Conservation (phyloP, 2,329 filamentous ascomycete species). For the Hypoxylon sp. region DNA sequence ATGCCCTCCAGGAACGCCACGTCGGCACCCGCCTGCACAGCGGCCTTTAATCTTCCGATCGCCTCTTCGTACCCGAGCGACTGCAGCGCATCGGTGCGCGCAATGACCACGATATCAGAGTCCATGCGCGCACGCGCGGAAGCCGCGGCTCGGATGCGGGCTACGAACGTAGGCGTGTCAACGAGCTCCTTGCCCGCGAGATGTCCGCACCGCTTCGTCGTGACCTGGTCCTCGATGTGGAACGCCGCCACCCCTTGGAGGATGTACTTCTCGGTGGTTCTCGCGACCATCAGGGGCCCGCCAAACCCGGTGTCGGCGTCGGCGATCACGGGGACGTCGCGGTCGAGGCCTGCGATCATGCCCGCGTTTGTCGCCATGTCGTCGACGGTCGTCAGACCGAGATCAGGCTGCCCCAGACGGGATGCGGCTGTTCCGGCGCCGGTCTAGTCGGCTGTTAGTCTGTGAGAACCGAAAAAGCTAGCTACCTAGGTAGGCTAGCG, state of each 20-base stretch:
- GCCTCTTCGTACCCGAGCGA: constrained; percentile 67
- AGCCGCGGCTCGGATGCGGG: constrained; percentile 54
- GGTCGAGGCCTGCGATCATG: constrained; percentile 74
- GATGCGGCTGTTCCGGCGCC: constrained; percentile 62
- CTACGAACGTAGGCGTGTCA: constrained; percentile 50
- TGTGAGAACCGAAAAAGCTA: not conserved
- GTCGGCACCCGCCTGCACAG: constrained; percentile 66
- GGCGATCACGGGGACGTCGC: constrained; percentile 70
- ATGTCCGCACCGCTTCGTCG: constrained; percentile 59
- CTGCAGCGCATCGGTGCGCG: constrained; percentile 70
- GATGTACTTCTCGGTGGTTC: constrained; percentile 59
- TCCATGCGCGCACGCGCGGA: constrained; percentile 57
- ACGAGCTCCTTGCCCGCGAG: constrained; percentile 57
- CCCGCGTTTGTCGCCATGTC: constrained; percentile 76
- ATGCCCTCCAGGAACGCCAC: constrained; percentile 69
- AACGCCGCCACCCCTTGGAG: constrained; percentile 53
- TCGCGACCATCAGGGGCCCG: constrained; percentile 66
- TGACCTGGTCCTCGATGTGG: constrained; percentile 57
- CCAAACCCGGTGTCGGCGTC: constrained; percentile 74
- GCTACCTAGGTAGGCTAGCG: too few relatives aligned
- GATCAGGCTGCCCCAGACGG: constrained; percentile 73
- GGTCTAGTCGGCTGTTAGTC: constrained; percentile 39
- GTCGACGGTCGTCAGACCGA: constrained; percentile 72
- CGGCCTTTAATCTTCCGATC: constrained; percentile 61
- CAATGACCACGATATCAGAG: constrained; percentile 71